phyloP scores from a whole-genome alignment of 148 eudicot species.

The Nyssa sinensis region DNA sequence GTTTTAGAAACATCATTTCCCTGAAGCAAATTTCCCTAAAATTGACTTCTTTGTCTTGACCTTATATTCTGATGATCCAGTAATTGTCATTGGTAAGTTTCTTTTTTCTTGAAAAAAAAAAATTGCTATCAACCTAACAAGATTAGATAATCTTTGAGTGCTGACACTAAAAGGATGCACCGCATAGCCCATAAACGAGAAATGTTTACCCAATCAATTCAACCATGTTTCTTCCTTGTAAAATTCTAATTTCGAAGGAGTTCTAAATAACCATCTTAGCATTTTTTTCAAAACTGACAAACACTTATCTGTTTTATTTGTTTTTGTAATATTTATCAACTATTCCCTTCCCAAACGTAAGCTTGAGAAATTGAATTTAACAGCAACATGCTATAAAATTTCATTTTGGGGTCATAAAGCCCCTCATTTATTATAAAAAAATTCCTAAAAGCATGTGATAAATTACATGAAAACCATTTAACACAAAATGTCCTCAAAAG shows the following conservation, averaged over 20 bases:
- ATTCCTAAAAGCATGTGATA: background rate
- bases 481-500: background rate
- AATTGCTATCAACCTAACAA: background rate
- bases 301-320: too few species aligned
- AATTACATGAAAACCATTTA: background rate
- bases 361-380: background rate
- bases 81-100: too few species aligned
- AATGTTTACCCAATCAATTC: background rate
- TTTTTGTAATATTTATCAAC: background rate
- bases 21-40: background rate
- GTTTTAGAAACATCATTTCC: background rate
- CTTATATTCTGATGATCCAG: too few species aligned
- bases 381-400: background rate
- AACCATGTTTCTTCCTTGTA: background rate
- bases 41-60: too few species aligned
- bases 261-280: background rate
- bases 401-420: background rate
- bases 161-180: too few species aligned
- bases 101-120: background rate
- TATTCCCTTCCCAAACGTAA: background rate
- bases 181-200: background rate
- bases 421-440: background rate
- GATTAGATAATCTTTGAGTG: too few species aligned
- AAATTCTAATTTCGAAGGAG: background rate
- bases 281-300: too few species aligned